phyloP scores from a whole-genome alignment of 208 protist species.

The Wallacemonas sp. region DNA sequence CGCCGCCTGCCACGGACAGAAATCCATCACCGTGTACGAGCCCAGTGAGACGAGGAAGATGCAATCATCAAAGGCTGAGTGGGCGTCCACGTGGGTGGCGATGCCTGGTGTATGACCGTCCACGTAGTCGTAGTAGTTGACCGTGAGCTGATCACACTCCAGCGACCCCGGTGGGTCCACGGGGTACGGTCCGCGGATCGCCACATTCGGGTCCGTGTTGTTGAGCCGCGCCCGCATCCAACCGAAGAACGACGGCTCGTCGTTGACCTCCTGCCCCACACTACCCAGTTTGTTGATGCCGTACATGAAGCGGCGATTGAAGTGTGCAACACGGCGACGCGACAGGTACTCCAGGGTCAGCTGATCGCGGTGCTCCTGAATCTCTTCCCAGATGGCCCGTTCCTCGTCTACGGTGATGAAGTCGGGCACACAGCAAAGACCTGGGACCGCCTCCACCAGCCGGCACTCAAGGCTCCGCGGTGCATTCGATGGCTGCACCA shows the following conservation, averaged over 20 bases:
- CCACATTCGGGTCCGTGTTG: slow-evolving; percentile 32
- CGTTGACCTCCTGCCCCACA: slow-evolving; percentile 49
- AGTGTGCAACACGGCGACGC: slow-evolving; percentile 69
- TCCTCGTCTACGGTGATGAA: slow-evolving; percentile 67
- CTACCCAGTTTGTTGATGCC: slow-evolving; percentile 50
- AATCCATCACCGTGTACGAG: slow-evolving; percentile 83
- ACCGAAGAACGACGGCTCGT: slow-evolving; percentile 54
- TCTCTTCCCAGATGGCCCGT: slow-evolving; percentile 38
- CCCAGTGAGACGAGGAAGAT: slow-evolving; percentile 74
- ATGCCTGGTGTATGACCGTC: slow-evolving; percentile 48
- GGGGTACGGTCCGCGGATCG: slow-evolving; percentile 34
- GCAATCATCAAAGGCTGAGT: slow-evolving; percentile 54
- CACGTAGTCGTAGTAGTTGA: slow-evolving; percentile 81
- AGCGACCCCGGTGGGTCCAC: slow-evolving; percentile 11
- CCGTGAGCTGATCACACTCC: slow-evolving; percentile 70
- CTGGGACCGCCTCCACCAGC: slow-evolving; percentile 34
- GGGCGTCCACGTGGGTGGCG: slow-evolving; percentile 74
- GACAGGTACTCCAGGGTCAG: slow-evolving; percentile 51
- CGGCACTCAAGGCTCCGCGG: slow-evolving; percentile 1
- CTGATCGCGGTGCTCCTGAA: slow-evolving; percentile 16
- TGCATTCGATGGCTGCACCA: too few relatives aligned
- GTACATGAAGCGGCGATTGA: slow-evolving; percentile 82
- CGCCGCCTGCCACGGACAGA: slow-evolving; percentile 38
- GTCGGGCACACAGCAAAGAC: slow-evolving; percentile 49
- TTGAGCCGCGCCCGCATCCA: slow-evolving; percentile 61